Percentiles rank a stretch among this genome's conserved stretches.
phyloP scores from a whole-genome alignment of 2,329 filamentous ascomycete genomes.

The Fusarium austroafricanum region DNA sequence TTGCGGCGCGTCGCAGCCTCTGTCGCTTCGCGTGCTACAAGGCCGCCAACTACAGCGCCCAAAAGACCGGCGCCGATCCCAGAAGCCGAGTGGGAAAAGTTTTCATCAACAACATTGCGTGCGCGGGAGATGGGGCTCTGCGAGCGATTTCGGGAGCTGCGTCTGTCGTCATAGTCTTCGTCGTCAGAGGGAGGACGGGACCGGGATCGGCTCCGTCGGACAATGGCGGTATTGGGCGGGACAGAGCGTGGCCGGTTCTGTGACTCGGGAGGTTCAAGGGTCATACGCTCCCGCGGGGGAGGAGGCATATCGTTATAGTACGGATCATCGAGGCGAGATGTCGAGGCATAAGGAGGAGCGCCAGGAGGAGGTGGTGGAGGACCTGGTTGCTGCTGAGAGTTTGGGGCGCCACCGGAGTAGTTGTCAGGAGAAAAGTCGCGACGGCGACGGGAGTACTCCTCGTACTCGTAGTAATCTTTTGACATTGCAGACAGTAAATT shows the following conservation, averaged over 20 bases:
- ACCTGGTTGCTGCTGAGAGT: constrained; percentile 23
- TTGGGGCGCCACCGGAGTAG: constrained; percentile 46
- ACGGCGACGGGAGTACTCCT: constrained; percentile 43
- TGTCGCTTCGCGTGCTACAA: constrained; percentile 62
- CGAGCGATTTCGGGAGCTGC: constrained; percentile 43
- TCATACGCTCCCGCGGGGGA: constrained; percentile 46
- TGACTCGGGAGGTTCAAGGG: constrained; percentile 45
- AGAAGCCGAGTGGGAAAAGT: constrained; percentile 61
- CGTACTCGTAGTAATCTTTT: constrained; percentile 48
- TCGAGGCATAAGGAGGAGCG: constrained; percentile 37
- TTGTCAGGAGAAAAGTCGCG: constrained; percentile 50
- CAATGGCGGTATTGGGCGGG: constrained; percentile 46
- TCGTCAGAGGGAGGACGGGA: constrained; percentile 37
- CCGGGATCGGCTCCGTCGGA: constrained; percentile 42
- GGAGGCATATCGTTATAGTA: constrained; percentile 36
- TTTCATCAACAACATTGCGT: constrained; percentile 56
- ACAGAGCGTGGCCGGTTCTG: constrained; percentile 50
- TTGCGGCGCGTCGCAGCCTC: constrained; percentile 54
- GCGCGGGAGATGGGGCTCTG: constrained; percentile 55
- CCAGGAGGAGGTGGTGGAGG: constrained; percentile 27
- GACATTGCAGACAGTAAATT: constrained; percentile 28
- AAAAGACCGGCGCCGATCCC: constrained; percentile 64
- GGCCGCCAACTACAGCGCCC: constrained; percentile 65
- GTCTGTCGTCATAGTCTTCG: constrained; percentile 41
- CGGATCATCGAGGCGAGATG: constrained; percentile 44